Conservation (phyloP, 2,329 filamentous ascomycete genomes). For the Achaetomium macrosporum region DNA sequence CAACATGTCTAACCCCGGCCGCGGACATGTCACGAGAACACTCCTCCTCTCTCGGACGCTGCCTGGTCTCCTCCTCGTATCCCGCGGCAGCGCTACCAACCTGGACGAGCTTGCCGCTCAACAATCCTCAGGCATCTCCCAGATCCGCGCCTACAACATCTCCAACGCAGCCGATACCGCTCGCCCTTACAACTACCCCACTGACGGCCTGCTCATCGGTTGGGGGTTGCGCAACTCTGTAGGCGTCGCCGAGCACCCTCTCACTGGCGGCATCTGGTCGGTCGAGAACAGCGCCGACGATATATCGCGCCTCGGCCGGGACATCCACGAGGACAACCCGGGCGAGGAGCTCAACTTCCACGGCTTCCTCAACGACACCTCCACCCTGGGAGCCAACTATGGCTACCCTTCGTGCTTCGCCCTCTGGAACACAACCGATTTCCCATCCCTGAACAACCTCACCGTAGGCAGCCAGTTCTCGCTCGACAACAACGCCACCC, state of each 20-base stretch:
- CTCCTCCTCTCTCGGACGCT: conserved; percentile 53
- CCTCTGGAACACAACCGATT: conserved; percentile 51
- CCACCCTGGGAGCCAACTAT: conserved; percentile 46
- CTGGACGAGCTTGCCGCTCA: conserved; percentile 51
- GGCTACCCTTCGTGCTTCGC: conserved; percentile 68
- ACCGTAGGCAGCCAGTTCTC: conserved; percentile 47
- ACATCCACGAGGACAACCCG: conserved; percentile 61
- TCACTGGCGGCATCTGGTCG: conserved; percentile 43
- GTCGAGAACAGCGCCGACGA: conserved; percentile 62
- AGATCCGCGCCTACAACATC: conserved; percentile 56
- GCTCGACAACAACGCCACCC: conserved; percentile 27
- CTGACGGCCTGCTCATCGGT: conserved; percentile 42
- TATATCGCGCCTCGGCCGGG: conserved; percentile 45
- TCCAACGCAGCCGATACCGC: conserved; percentile 24
- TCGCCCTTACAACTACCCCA: conserved; percentile 41
- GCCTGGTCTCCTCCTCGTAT: conserved; percentile 56
- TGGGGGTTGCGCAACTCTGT: conserved; percentile 68
- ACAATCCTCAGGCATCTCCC: conserved; percentile 53
- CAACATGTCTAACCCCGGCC: conserved; percentile 53
- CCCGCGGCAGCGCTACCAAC: conserved; percentile 58
- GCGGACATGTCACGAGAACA: conserved; percentile 58
- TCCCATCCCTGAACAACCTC: conserved; percentile 38
- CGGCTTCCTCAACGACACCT: conserved; percentile 43
- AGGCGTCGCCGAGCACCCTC: conserved; percentile 55
- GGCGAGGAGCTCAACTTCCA: conserved; percentile 69